Evolutionary conservation across 331 rosid species (phyloP).

Genomic region (Quercus phellos): DNA sequence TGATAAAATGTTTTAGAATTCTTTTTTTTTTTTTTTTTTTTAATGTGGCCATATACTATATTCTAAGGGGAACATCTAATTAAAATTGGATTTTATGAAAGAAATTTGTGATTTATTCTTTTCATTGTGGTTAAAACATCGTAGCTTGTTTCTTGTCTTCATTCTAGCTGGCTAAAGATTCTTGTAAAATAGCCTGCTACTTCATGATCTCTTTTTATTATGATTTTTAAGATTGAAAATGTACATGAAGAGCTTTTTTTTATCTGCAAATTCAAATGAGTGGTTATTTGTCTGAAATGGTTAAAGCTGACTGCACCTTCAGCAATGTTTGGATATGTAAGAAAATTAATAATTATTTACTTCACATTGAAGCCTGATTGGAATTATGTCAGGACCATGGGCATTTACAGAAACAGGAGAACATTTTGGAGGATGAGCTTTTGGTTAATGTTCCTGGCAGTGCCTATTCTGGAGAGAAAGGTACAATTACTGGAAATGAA

Average conservation of each 20-base stretch:
- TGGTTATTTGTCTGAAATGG: background rate
- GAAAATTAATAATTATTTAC: background rate
- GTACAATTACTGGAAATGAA: conserved; percentile 23
- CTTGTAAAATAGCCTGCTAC: background rate
- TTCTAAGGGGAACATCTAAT: background rate
- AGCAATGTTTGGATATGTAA: background rate
- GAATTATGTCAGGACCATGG: conserved; percentile 35
- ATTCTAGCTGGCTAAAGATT: background rate
- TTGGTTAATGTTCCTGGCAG: conserved; percentile 86
- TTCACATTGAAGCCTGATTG: conserved; percentile 7
- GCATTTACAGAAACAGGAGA: conserved; percentile 27
- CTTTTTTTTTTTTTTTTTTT: background rate
- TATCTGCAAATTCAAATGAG: background rate
- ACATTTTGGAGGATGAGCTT: conserved; percentile 52
- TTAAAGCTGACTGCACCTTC: background rate
- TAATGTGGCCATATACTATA: background rate
- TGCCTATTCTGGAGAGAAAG: conserved; percentile 53
- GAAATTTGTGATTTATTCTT: background rate
- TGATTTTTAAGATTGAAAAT: background rate
- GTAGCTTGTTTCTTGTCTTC: background rate
- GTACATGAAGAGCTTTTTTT: background rate
- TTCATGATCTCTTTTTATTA: background rate
- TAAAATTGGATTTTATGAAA: background rate
- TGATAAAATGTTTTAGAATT: background rate
- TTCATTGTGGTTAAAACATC: background rate